phyloP scores from a whole-genome alignment of 345 rosid species.

The Clausena lansium region DNA sequence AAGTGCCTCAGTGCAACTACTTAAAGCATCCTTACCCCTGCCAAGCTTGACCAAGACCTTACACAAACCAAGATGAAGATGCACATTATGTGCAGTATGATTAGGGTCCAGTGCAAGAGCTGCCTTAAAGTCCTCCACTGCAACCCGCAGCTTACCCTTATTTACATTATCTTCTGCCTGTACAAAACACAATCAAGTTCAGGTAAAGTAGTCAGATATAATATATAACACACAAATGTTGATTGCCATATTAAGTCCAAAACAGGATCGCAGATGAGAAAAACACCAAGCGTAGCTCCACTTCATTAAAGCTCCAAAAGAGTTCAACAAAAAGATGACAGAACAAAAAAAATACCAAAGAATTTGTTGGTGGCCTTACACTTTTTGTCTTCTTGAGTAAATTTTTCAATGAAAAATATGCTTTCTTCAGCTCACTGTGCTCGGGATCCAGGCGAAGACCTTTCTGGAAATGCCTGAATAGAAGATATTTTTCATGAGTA shows the following conservation, averaged over 20 bases:
- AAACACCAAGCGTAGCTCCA: neutral
- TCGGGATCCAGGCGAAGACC: slow-evolving; percentile 99
- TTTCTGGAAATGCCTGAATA: slow-evolving; percentile 88
- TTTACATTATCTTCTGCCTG: slow-evolving; percentile 94
- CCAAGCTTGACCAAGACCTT: slow-evolving; percentile 91
- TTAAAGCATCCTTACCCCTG: slow-evolving; percentile 88
- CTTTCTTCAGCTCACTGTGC: slow-evolving; percentile 89
- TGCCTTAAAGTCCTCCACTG: slow-evolving; percentile 84
- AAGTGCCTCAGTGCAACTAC: slow-evolving; percentile 80
- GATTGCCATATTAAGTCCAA: neutral
- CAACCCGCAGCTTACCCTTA: slow-evolving; percentile 86
- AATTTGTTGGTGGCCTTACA: slow-evolving; percentile 41
- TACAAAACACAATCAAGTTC: slow-evolving; percentile 14
- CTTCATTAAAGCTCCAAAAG: slow-evolving; percentile 9
- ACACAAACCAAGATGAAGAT: slow-evolving; percentile 94
- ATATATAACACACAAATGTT: neutral
- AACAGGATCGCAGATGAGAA: too few relatives aligned
- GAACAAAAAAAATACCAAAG: slow-evolving; percentile 5
- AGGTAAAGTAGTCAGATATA: neutral
- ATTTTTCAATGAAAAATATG: slow-evolving; percentile 91
- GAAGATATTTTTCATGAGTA: slow-evolving; percentile 10
- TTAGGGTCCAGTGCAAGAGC: slow-evolving; percentile 87
- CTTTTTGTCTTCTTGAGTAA: slow-evolving; percentile 93
- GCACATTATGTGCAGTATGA: slow-evolving; percentile 79
- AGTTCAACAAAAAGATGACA: slow-evolving; percentile 2